Conservation (phyloP, 2,329 filamentous ascomycete species). For the Colletotrichum sp. region DNA sequence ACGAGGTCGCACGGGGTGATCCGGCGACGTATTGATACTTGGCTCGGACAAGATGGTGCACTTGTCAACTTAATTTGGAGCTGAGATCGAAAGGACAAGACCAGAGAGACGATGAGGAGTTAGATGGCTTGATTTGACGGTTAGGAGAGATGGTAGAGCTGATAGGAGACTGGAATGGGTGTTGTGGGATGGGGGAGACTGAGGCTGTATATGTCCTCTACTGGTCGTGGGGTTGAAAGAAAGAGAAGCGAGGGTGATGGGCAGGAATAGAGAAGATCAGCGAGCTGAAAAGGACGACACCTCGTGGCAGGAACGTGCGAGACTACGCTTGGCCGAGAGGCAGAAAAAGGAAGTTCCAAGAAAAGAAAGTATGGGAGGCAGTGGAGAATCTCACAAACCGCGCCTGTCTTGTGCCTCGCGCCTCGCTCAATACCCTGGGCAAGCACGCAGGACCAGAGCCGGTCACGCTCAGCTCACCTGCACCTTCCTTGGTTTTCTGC, state of each 20-base stretch:
- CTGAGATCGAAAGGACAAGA: not conserved
- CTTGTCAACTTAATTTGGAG: not conserved
- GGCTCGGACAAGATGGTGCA: not conserved
- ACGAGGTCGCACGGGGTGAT: not conserved
- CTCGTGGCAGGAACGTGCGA: slow-evolving; percentile 19
- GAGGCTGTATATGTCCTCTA: not conserved
- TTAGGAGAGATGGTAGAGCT: not conserved
- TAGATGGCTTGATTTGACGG: not conserved
- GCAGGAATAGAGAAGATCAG: not conserved
- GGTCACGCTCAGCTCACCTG: not conserved
- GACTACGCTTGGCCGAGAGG: not conserved
- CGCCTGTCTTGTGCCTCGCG: not conserved
- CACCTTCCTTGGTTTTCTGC: not conserved
- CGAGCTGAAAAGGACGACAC: not conserved
- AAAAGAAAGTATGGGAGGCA: not conserved
- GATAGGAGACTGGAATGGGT: not conserved
- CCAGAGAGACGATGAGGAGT: not conserved
- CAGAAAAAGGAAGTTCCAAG: not conserved
- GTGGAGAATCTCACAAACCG: not conserved
- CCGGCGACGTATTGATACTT: not conserved
- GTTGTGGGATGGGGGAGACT: not conserved
- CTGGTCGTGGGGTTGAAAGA: not conserved
- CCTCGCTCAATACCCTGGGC: not conserved
- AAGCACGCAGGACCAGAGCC: not conserved
- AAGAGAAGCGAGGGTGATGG: not conserved